Base-by-base conservation (phyloP, 768 basidiomycete species). In the Mycena vitilis region DNA sequence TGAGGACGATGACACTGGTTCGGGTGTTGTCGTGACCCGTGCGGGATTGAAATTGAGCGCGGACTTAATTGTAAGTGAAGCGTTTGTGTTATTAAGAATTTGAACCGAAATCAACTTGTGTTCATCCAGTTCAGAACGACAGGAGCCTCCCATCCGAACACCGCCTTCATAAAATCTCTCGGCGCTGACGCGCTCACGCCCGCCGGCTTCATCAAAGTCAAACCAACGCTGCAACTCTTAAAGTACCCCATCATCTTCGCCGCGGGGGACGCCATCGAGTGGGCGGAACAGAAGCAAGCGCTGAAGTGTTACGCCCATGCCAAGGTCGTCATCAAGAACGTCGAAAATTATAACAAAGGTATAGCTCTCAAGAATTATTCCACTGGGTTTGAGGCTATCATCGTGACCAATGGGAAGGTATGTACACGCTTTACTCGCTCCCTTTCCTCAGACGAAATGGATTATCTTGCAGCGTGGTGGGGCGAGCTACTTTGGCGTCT, bases 201-300 rank as follows among this genome's bases (percentile, higher is more conserved):
- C 37, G 65, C 69, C 73, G 87, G 77, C 64, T 78, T 71, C 53
- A 84, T 91, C 62, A 86, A 85, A 66, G 83, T 92, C 16, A 74
- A 77, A 30, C 82, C 88, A 4, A 90, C 89, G 1, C 81, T 93
- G 47, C 89, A 91, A 71, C 75, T 93, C 2, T 72, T 71, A 8
- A 78, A 76, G 0, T 78, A 89, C 74, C 79, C 86, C 0, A 81
- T 82, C 65, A 85, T 93, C 18, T 92, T 89, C 64, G 92, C 91
- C 0, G 82, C 78, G 3, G 91, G 91, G 1, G 91, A 93, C 72
- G 82, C 89, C 65, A 85, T 89, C 68, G 87, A 89, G 45, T 88
- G 85, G 81, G 63, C 78, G 1, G 91, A 91, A 75, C 87, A 91
- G 76, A 91, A 91, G 72, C 89, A 83, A 56, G 75, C 77, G 5